Evolutionary conservation across 2,329 filamentous ascomycete genomes (phyloP).

Genomic region (Teratosphaeria destructans): DNA sequence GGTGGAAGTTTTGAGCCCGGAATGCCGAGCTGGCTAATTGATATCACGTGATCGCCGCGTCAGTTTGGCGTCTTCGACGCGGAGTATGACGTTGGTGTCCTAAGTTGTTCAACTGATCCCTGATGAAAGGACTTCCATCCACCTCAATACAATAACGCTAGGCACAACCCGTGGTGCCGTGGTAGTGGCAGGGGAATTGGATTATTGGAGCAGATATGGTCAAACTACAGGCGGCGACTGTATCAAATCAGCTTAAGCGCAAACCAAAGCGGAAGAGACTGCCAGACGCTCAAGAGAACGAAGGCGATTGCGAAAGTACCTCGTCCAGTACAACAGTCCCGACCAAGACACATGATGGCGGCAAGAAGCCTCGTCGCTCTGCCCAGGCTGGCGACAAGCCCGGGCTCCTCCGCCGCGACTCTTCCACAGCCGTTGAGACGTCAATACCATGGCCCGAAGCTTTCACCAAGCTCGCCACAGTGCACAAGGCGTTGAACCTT

Average conservation of each 20-base stretch:
- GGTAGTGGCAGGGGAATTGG: background rate
- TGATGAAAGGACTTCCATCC: background rate
- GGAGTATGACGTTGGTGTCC: background rate
- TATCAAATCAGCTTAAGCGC: slow-evolving; percentile 35
- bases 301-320: background rate
- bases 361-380: slow-evolving; percentile 39
- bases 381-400: slow-evolving; percentile 31
- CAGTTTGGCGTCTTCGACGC: background rate
- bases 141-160: background rate
- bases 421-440: slow-evolving; percentile 42
- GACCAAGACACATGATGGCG: slow-evolving; percentile 49
- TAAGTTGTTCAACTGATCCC: background rate
- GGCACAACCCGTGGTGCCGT: background rate
- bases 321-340: slow-evolving; percentile 30
- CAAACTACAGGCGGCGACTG: slow-evolving; percentile 38
- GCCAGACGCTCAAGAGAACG: slow-evolving; percentile 5
- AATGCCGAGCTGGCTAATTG: background rate
- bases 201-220: slow-evolving; percentile 25
- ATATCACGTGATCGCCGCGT: background rate
- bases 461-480: slow-evolving; percentile 63
- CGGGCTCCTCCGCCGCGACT: slow-evolving; percentile 34
- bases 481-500: slow-evolving; percentile 76
- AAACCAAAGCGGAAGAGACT: slow-evolving; percentile 35
- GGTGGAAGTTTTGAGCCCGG: background rate
- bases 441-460: slow-evolving; percentile 60